These are phyloP conservation scores for Aschersonia sp. DNA, from an alignment of 2,329 filamentous ascomycete genomes.

Conservation along the genomic window DNA sequence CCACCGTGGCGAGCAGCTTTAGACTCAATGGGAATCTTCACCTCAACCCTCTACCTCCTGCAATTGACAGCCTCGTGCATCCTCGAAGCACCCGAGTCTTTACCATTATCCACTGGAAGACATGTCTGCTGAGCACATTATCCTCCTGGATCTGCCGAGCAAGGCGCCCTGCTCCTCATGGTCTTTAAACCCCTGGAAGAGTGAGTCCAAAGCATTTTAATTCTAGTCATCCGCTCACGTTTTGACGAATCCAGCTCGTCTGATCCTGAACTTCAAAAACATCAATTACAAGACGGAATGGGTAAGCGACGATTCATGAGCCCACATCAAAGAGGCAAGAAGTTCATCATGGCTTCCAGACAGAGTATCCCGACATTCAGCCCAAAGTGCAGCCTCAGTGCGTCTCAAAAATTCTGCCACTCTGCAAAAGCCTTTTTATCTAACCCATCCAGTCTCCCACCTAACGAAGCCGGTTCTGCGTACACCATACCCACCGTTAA, in stretches of 20 bases:
- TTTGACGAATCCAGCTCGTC: slow-evolving; percentile 31
- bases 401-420: slow-evolving; percentile 8
- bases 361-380: slow-evolving; percentile 22
- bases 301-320: slow-evolving; percentile 15
- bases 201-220: slow-evolving; percentile 21
- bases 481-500: slow-evolving; percentile 32
- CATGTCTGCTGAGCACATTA: slow-evolving; percentile 24
- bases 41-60: background rate
- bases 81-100: background rate
- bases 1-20: no score
- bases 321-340: slow-evolving; percentile 37
- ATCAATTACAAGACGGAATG: slow-evolving; percentile 52
- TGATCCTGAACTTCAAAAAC: slow-evolving; percentile 53
- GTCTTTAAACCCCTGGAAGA: slow-evolving; percentile 61
- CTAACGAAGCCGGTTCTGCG: slow-evolving; percentile 2
- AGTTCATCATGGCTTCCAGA: slow-evolving; percentile 27
- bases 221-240: background rate
- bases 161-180: slow-evolving; percentile 33
- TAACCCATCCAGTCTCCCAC: slow-evolving; percentile 2
- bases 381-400: slow-evolving; percentile 40
- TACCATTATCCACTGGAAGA: background rate
- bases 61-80: background rate
- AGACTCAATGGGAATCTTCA: no score
- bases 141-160: slow-evolving; percentile 50
- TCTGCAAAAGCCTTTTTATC: background rate